Base-by-base conservation (phyloP, 352 stramenopile genomes). In the Pythium pyrilobum region DNA sequence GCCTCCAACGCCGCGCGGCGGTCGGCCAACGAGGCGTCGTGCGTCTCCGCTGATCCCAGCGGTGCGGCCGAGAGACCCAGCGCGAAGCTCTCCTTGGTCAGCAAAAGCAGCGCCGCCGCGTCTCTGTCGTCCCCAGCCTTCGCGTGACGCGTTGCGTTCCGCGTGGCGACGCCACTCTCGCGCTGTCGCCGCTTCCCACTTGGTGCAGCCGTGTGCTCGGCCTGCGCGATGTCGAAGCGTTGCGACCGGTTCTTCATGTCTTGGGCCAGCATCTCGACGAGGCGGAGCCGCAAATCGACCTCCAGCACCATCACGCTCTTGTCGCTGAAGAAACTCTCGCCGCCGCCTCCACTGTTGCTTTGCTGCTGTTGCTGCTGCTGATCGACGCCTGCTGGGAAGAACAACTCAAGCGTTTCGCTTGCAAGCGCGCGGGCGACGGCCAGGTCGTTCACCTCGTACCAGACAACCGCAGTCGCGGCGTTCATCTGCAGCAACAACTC, bases 271-370 rank as follows among this genome's bases (percentile, higher is more conserved):
- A 85, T 61, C 8, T 87, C 79, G 0, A 84, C 64, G 12, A 87
- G 21, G 16, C 78, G 33, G 20, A 81, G 40, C 3, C 71, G 62
- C 32, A 86, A 52, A 24, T 87, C 74, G 11, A 87, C 56, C 45
- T 89, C 79, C 4, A 81, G 40, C 23, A 77, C 44, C 68, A 72
- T 62, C 5, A 85, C 50, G 18, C 74, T 74, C 48, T 85, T 84
- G 47, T 87, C 66, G 18, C 16, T 34, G 24, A 61, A 48, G 10
- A 46, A 20, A 28, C 13, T 64, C 15, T 61, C 61, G n/a, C 24
- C 36, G 1, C 52, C 38, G 27, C 21, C 25, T 12, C 15, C 37
- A 2, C 3, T 13, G 15, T 27, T 9, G 16, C 16, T 18, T 15
- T 37, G 18, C 12, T 10, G 29, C 8, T 23, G 21, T 4, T 48